Conservation (phyloP, 2,329 filamentous ascomycete genomes). For the Fusarium longipes region DNA sequence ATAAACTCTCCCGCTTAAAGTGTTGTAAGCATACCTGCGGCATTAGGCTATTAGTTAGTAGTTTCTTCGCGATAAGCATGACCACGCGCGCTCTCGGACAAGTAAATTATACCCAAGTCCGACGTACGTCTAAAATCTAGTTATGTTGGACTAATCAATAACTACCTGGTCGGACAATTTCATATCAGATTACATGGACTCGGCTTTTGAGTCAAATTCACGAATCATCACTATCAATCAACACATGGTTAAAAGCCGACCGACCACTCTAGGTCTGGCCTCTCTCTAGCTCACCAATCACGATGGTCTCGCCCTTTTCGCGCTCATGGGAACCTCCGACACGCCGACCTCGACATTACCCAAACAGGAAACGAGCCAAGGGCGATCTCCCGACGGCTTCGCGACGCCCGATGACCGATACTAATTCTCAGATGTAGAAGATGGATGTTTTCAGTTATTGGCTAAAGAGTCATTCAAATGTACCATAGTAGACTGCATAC, state of each 20-base stretch:
- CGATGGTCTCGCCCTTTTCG: conserved; percentile 26
- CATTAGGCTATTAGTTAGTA: background rate
- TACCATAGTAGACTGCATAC: background rate
- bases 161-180: background rate
- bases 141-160: background rate
- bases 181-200: background rate
- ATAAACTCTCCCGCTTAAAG: no score
- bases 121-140: background rate
- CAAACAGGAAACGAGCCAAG: conserved; percentile 31
- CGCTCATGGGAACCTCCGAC: conserved; percentile 43
- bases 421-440: background rate
- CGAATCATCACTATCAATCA: background rate
- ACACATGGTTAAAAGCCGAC: background rate
- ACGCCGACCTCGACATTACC: conserved; percentile 16
- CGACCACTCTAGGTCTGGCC: background rate
- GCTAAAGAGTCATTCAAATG: background rate
- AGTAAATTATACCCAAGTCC: background rate
- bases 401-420: conserved; percentile 38
- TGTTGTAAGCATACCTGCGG: background rate
- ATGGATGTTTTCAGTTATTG: conserved; percentile 1
- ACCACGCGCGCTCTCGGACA: background rate
- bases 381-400: conserved; percentile 22
- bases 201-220: background rate
- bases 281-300: conserved; percentile 25
- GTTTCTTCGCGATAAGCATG: background rate